Conservation (phyloP, 176 grass and related monocot genomes). For the Lolium multiflorum region DNA sequence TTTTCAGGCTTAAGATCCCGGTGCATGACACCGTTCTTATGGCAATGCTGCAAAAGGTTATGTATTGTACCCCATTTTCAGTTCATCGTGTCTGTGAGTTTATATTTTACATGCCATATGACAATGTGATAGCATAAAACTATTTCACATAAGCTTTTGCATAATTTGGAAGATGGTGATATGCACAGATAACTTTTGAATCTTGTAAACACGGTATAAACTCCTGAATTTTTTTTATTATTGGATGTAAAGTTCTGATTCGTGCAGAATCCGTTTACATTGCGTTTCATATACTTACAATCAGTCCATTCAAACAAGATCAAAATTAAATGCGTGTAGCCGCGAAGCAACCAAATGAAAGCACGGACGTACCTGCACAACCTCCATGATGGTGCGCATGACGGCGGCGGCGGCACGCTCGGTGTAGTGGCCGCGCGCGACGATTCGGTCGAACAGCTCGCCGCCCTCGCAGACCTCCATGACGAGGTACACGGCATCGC, state of each 20-base stretch:
- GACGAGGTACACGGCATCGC: constrained; percentile 68
- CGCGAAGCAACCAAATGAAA: background rate
- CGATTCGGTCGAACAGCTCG: constrained; percentile 85
- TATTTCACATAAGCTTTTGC: background rate
- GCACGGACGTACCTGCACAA: constrained; percentile 46
- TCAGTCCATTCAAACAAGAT: background rate
- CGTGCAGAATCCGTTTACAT: background rate
- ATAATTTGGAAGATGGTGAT: background rate
- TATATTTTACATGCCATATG: background rate
- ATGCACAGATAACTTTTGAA: background rate
- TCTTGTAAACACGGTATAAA: background rate
- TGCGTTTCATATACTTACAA: background rate
- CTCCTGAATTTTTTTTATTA: no score
- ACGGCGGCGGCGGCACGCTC: constrained; percentile 66
- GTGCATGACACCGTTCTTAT: constrained; percentile 75
- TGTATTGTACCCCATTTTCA: background rate
- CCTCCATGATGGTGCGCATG: constrained; percentile 70
- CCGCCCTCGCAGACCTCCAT: constrained; percentile 92
- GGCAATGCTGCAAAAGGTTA: constrained; percentile 49
- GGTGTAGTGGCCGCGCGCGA: constrained; percentile 60
- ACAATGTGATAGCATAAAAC: background rate
- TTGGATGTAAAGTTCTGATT: background rate
- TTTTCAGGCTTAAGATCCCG: constrained; percentile 96
- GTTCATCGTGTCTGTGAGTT: background rate
- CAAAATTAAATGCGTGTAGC: background rate